Conservation (phyloP, 768 basidiomycete species). For the Boletus barrowsii region DNA sequence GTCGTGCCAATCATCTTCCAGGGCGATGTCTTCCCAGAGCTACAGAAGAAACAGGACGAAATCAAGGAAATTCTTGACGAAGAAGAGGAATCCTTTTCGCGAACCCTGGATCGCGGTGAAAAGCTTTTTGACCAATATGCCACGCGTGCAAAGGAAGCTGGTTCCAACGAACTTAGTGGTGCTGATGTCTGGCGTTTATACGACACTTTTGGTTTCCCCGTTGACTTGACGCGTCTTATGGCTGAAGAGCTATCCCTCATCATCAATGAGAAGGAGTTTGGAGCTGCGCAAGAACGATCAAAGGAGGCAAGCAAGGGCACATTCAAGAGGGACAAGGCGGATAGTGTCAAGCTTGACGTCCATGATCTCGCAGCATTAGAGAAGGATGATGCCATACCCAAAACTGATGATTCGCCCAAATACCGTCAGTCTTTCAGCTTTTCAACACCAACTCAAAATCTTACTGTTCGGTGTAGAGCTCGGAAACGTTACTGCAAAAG, state of each 20-base stretch:
- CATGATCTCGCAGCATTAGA: conserved; percentile 90
- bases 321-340: conserved; percentile 63
- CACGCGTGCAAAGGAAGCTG: conserved; percentile 57
- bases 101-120: conserved; percentile 97
- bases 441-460: neutral
- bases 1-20: conserved; percentile 30
- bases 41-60: conserved; percentile 74
- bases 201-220: conserved; percentile 98
- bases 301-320: conserved; percentile 90
- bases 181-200: conserved; percentile 97
- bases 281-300: conserved; percentile 80
- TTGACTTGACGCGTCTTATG: conserved; percentile 95
- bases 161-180: conserved; percentile 68
- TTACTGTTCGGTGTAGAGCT: conserved; percentile 45
- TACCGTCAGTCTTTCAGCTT: conserved; percentile 58
- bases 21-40: conserved; percentile 91
- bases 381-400: conserved; percentile 69
- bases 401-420: conserved; percentile 92
- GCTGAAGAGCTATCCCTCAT: conserved; percentile 86
- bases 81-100: conserved; percentile 95
- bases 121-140: conserved; percentile 92
- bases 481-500: conserved; percentile 69
- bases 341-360: conserved; percentile 88
- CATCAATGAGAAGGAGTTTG: conserved; percentile 87
- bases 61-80: conserved; percentile 96